Conservation (phyloP, 768 basidiomycete species). For the Mycena metata region DNA sequence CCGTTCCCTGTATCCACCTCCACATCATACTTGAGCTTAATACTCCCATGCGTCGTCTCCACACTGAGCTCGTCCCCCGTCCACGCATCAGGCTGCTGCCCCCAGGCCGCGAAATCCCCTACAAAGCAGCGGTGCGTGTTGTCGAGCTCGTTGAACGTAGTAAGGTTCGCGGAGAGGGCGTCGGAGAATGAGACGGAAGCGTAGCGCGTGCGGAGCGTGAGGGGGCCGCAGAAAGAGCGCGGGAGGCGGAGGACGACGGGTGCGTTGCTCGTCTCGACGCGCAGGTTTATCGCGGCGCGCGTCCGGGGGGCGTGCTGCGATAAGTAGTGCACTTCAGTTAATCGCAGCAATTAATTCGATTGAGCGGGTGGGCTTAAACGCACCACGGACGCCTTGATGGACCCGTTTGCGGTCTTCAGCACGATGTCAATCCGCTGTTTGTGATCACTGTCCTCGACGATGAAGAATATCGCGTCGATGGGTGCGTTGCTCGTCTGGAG, state of each 20-base stretch:
- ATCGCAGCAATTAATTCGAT: not conserved
- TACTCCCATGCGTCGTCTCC: conserved; percentile 50
- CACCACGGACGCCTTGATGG: conserved; percentile 35
- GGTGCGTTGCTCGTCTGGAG: conserved; percentile 50
- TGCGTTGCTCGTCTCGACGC: conserved; percentile 46
- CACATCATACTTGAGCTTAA: too few relatives aligned
- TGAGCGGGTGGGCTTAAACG: not conserved
- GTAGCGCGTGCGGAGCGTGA: conserved; percentile 50
- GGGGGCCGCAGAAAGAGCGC: conserved; percentile 55
- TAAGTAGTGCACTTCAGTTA: too few relatives aligned
- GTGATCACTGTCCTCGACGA: conserved; percentile 41
- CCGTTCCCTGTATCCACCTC: too few relatives aligned
- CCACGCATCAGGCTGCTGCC: conserved; percentile 46
- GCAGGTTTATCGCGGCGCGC: conserved; percentile 45
- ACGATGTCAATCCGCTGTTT: conserved; percentile 38
- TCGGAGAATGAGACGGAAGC: conserved; percentile 52
- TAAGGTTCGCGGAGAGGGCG: conserved; percentile 45
- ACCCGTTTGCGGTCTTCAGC: conserved; percentile 45
- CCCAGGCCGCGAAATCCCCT: conserved; percentile 53
- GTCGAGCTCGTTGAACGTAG: conserved; percentile 51
- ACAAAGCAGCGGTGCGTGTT: conserved; percentile 54
- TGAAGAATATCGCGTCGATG: conserved; percentile 56
- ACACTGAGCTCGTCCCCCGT: conserved; percentile 54
- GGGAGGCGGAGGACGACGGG: conserved; percentile 53
- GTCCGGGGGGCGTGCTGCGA: conserved; percentile 12